These are phyloP conservation scores for Salvia splendens DNA, from an alignment of 257 asterid genomes.

Conservation along the genomic window DNA sequence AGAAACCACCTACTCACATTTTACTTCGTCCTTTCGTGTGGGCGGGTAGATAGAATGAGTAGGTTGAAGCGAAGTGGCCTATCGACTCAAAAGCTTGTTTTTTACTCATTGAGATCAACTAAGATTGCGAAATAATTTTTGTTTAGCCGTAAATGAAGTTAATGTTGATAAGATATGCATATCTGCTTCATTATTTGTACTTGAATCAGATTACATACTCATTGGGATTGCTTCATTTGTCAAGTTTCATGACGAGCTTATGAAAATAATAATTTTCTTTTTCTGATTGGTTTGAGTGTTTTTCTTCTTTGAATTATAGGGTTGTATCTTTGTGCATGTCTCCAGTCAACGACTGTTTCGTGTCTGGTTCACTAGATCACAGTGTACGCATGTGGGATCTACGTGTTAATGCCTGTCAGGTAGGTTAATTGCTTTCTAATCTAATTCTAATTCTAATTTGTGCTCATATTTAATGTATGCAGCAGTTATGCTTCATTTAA, in stretches of 20 bases:
- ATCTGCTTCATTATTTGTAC: background rate
- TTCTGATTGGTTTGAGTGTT: constrained; percentile 17
- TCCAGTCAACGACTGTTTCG: constrained; percentile 87
- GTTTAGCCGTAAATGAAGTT: background rate
- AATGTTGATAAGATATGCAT: background rate
- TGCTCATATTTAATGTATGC: background rate
- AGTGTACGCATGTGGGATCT: constrained; percentile 94
- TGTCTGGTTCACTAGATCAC: constrained; percentile 99
- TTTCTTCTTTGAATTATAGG: constrained; percentile 47
- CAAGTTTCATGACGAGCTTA: background rate
- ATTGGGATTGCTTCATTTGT: background rate
- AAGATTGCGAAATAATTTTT: background rate
- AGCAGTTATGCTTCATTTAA: constrained; percentile 7
- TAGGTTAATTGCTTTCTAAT: constrained; percentile 38
- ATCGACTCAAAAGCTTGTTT: constrained; percentile 6
- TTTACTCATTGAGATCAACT: background rate
- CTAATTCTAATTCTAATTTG: constrained; percentile 5
- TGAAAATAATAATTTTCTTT: constrained; percentile 5
- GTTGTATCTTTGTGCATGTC: constrained; percentile 96
- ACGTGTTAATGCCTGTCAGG: constrained; percentile 97
- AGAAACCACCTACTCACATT: background rate
- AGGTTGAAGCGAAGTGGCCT: background rate
- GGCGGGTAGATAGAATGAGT: background rate
- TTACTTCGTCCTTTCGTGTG: background rate
- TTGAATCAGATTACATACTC: constrained; percentile 9